Percentiles rank a stretch among this genome's conserved stretches.
Conservation (phyloP, 2,329 filamentous ascomycete species). For the Leptographium radiaticola region DNA sequence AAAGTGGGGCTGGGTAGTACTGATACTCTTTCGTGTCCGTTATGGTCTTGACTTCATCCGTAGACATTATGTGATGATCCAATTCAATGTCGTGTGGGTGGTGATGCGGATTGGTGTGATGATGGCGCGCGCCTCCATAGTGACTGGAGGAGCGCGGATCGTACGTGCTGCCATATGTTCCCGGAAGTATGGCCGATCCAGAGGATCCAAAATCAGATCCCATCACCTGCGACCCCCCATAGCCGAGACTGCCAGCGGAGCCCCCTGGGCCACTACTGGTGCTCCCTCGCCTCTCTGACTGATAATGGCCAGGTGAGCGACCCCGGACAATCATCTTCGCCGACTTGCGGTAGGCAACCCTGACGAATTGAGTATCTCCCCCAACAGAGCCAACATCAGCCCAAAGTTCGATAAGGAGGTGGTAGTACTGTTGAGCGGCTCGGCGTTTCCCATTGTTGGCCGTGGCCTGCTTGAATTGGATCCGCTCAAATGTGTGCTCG, state of each 20-base stretch:
- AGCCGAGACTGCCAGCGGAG: slow-evolving; percentile 45
- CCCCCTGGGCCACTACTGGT: slow-evolving; percentile 55
- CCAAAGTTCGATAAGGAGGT: slow-evolving; percentile 75
- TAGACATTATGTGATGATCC: slow-evolving; percentile 33
- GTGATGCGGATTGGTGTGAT: slow-evolving; percentile 1
- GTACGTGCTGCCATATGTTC: slow-evolving; percentile 23
- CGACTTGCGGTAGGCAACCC: slow-evolving; percentile 59
- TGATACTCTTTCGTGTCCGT: slow-evolving; percentile 37
- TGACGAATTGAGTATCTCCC: slow-evolving; percentile 44
- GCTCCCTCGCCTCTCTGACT: slow-evolving; percentile 55
- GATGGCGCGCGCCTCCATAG: slow-evolving; percentile 29
- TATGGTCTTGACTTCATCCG: slow-evolving; percentile 38
- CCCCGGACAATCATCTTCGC: slow-evolving; percentile 80
- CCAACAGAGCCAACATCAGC: slow-evolving; percentile 46
- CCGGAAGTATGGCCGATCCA: slow-evolving; percentile 25
- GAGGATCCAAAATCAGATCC: slow-evolving; percentile 25
- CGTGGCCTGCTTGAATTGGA: slow-evolving; percentile 89
- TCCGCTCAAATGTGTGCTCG: slow-evolving; percentile 66
- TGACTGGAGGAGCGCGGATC: slow-evolving; percentile 26
- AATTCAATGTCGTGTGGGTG: slow-evolving; percentile 33
- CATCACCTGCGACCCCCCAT: slow-evolving; percentile 25
- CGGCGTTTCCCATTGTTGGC: slow-evolving; percentile 87
- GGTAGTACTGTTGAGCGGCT: slow-evolving; percentile 85
- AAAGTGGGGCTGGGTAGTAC: slow-evolving; percentile 39
- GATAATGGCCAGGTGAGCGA: slow-evolving; percentile 69